These are phyloP conservation scores for Albizia julibrissin DNA, from an alignment of 306 rosid genomes.

Conservation along the genomic window DNA sequence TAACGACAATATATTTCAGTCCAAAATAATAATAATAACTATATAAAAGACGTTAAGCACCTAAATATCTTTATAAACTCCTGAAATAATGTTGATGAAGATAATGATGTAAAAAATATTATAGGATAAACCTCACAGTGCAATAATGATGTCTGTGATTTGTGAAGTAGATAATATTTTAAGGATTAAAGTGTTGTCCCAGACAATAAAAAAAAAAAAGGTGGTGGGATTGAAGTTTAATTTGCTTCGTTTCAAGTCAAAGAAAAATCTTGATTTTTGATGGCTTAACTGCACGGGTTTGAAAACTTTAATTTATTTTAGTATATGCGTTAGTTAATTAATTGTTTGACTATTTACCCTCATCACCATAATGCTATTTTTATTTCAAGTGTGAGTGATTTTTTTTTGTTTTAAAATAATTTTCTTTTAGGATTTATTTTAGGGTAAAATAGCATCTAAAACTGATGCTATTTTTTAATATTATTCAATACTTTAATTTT, in stretches of 20 bases:
- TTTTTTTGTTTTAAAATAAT: background rate
- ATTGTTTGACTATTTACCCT: background rate
- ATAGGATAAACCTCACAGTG: background rate
- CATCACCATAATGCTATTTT: background rate
- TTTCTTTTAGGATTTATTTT: no score
- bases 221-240: slow-evolving; percentile 9
- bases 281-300: background rate
- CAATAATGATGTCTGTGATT: slow-evolving; percentile 8
- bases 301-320: background rate
- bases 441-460: no score
- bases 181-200: background rate
- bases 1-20: background rate
- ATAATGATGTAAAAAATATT: background rate
- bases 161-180: background rate
- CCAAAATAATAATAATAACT: background rate
- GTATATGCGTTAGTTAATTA: background rate
- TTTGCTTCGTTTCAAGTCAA: background rate
- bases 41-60: background rate
- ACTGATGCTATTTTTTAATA: no score
- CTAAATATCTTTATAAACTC: background rate
- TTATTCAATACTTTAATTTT: no score
- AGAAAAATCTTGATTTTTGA: background rate
- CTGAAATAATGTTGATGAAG: background rate
- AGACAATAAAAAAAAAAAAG: background rate
- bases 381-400: background rate